Base-by-base conservation (phyloP, 441 rosid species). In the Adansonia rubrostipa region DNA sequence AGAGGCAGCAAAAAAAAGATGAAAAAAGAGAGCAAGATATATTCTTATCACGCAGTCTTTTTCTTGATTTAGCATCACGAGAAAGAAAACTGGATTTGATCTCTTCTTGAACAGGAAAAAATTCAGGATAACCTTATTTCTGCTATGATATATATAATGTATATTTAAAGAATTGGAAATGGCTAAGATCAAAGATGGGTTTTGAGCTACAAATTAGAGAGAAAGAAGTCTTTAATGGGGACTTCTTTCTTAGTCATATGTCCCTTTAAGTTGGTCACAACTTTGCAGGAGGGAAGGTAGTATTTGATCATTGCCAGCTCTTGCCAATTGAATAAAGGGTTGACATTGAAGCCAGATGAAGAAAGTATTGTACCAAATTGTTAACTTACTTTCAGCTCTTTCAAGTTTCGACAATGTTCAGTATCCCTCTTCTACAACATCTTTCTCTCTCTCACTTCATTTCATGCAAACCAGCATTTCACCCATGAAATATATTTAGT, bases 291-390 rank as follows among this genome's bases (percentile, higher is more conserved):
- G 40, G 40, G 4, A 36, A 36, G 40, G 40, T 36, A 36, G 0
- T 54, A 1, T 54, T 13, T 62, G 8, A 28, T 28, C 67, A 28
- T 33, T 14, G 17, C 48, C 5, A 45, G 48, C 67, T 24, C 67
- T 6, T 63, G 45, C 45, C 45, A 36, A 9, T 54, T 73, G 78
- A 74, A 74, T 73, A 44, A 13, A 42, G 78, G 81, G 78, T 60
- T 78, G 84, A 78, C 81, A 78, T 77, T 66, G 73, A 72, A 75
- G 77, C 83, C 82, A 72, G 85, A 62, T 40, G 67, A 57, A 64
- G 36, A 81, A 50, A 73, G 3, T 36, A 15, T 56, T 10, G n/a
- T 62, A 28, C 71, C 78, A 64, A 74, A 54, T 69, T n/a, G 42
- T 67, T 58, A 57, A 80, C 68, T 74, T 64, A 50, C 54, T 17